phyloP scores from a whole-genome alignment of 1,284 basidiomycete genomes.

The Pterulicium gracile region DNA sequence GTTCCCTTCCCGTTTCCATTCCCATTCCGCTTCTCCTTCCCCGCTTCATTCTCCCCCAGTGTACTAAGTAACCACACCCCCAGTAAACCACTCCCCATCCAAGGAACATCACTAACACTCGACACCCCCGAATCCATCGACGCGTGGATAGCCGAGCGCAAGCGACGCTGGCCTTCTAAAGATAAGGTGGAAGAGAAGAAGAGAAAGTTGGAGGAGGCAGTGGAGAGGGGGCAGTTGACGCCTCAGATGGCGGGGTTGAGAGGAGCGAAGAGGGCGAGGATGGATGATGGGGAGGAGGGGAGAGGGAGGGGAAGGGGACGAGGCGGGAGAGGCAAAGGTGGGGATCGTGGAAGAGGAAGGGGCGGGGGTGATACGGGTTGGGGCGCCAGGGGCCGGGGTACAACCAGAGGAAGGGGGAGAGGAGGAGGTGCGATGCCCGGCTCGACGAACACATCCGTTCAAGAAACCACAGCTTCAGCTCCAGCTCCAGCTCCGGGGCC shows the following conservation, averaged over 20 bases:
- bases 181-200: constrained; percentile 68
- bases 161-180: constrained; percentile 70
- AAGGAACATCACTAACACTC: constrained; percentile 69
- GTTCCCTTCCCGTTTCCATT: neutral
- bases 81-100: constrained; percentile 67
- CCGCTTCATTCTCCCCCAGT: constrained; percentile 1
- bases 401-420: constrained; percentile 18
- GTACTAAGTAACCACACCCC: constrained; percentile 3
- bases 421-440: constrained; percentile 1
- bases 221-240: constrained; percentile 66
- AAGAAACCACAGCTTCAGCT: too few species aligned
- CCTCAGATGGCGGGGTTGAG: constrained; percentile 32
- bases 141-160: constrained; percentile 82
- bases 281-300: constrained; percentile 13
- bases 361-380: constrained; percentile 25
- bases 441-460: constrained; percentile 1
- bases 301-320: constrained; percentile 14
- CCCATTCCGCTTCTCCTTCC: neutral
- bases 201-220: constrained; percentile 62
- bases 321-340: constrained; percentile 18
- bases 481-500: constrained; percentile 3
- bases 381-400: constrained; percentile 3
- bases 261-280: constrained; percentile 24
- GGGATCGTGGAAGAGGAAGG: constrained; percentile 19
- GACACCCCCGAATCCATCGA: constrained; percentile 76